phyloP scores from a whole-genome alignment of 2,329 filamentous ascomycete genomes.

The Raffaelea ambrosiae region DNA sequence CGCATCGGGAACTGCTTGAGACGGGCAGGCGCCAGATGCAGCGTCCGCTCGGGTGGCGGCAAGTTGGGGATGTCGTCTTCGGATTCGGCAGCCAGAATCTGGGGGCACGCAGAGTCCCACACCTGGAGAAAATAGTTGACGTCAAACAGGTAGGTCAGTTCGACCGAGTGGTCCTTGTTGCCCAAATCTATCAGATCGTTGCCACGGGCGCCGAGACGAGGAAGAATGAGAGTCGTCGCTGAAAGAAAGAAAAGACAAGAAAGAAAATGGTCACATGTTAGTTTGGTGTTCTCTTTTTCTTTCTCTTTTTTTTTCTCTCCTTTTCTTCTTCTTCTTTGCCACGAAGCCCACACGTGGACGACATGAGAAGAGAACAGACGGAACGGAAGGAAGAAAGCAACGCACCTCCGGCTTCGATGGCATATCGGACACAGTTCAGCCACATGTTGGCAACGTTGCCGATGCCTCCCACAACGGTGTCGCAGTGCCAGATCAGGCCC shows the following conservation, averaged over 20 bases:
- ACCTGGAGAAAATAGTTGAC: constrained; percentile 7
- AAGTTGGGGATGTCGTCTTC: constrained; percentile 5
- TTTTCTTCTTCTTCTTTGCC: too few species aligned
- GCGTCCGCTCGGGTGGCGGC: constrained; percentile 2
- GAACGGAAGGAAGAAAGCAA: background rate
- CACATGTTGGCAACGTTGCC: constrained; percentile 26
- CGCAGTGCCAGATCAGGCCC: constrained; percentile 27
- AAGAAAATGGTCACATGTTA: too few species aligned
- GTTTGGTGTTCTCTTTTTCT: too few species aligned
- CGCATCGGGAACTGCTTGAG: constrained; percentile 8
- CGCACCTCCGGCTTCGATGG: constrained; percentile 19
- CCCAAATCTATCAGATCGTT: constrained; percentile 14
- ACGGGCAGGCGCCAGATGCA: constrained; percentile 1
- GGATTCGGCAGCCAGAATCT: constrained; percentile 9
- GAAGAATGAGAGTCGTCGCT: constrained; percentile 12
- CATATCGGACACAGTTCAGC: constrained; percentile 27
- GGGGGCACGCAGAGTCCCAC: constrained; percentile 10
- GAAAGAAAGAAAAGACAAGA: background rate
- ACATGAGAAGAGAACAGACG: background rate
- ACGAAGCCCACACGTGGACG: too few species aligned
- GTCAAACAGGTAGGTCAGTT: constrained; percentile 9
- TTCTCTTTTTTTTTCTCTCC: too few species aligned
- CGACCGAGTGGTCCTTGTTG: constrained; percentile 4
- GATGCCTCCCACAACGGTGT: constrained; percentile 25
- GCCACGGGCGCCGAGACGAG: constrained; percentile 13